These are phyloP conservation scores for Ceratobasidium sp. DNA, from an alignment of 1,284 basidiomycete species.

Conservation along the genomic window DNA sequence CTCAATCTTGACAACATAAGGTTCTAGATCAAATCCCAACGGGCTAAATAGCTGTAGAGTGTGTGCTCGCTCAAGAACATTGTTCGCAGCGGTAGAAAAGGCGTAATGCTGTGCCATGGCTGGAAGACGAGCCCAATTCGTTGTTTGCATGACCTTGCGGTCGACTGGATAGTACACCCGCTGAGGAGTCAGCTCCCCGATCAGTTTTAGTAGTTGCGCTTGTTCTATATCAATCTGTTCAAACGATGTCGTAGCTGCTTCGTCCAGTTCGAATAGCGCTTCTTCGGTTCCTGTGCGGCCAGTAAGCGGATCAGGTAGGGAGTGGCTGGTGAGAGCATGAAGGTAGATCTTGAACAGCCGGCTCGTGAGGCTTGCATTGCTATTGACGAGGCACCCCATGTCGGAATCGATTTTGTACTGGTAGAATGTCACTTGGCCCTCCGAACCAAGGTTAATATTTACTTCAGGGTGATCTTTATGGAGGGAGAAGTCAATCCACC, in stretches of 20 bases:
- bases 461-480: conserved; percentile 38
- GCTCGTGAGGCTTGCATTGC: conserved; percentile 49
- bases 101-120: conserved; percentile 50
- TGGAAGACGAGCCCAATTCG: conserved; percentile 50
- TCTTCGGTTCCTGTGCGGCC: conserved; percentile 57
- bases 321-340: conserved; percentile 56
- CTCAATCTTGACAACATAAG: not conserved
- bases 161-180: conserved; percentile 55
- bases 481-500: conserved; percentile 44
- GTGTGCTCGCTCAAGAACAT: conserved; percentile 13
- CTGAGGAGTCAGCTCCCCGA: conserved; percentile 52
- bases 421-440: conserved; percentile 29
- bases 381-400: conserved; percentile 52
- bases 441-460: not conserved
- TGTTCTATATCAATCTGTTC: conserved; percentile 49
- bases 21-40: not conserved
- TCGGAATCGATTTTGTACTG: conserved; percentile 54
- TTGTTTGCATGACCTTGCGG: conserved; percentile 53
- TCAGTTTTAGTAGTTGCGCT: conserved; percentile 49
- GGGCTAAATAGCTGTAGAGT: not conserved
- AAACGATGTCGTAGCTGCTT: conserved; percentile 54
- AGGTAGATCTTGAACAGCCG: conserved; percentile 55
- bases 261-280: conserved; percentile 51
- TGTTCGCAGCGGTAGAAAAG: conserved; percentile 42
- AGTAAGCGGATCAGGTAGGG: conserved; percentile 57